A percentile compares a stretch with the other conserved stretches of the same genome.
Conservation (phyloP, 768 basidiomycete genomes). For the Neoboletus brunneissimus region DNA sequence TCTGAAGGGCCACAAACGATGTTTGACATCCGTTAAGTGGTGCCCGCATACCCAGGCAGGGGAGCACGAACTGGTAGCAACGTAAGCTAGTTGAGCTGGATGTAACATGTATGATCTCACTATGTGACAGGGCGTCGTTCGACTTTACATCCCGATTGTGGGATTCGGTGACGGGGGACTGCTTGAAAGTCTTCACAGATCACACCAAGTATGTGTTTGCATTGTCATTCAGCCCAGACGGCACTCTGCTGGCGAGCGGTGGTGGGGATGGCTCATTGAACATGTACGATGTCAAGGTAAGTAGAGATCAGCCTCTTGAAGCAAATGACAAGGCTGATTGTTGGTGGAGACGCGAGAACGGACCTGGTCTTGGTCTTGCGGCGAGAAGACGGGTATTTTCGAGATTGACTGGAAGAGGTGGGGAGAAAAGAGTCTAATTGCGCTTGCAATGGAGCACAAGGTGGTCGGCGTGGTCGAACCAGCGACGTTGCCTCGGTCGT, state of each 20-base stretch:
- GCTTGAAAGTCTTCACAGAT: conserved; percentile 66
- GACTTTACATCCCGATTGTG: conserved; percentile 79
- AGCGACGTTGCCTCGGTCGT: conserved; percentile 31
- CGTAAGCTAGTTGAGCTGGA: conserved; percentile 46
- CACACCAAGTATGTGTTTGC: conserved; percentile 73
- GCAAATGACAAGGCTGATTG: conserved; percentile 4
- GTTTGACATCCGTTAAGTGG: conserved; percentile 69
- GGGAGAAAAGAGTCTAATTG: conserved; percentile 55
- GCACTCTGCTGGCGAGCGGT: conserved; percentile 70
- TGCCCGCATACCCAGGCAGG: conserved; percentile 50
- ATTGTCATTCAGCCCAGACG: conserved; percentile 72
- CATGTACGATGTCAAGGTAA: conserved; percentile 67
- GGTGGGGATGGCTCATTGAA: conserved; percentile 76
- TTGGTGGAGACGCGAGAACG: conserved; percentile 42
- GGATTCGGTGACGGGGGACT: conserved; percentile 77
- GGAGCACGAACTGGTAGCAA: conserved; percentile 63
- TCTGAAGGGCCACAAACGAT: conserved; percentile 62
- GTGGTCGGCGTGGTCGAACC: conserved; percentile 69
- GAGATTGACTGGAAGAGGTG: conserved; percentile 74
- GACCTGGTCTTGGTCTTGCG: conserved; percentile 64
- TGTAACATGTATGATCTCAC: conserved; percentile 1
- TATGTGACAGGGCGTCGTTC: conserved; percentile 61
- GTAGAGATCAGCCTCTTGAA: conserved; percentile 33
- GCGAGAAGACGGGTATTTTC: conserved; percentile 64
- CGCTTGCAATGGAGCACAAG: conserved; percentile 65